A percentile compares a stretch with the other conserved stretches of the same genome.
These are phyloP conservation scores for Dryas integrifolia DNA, from an alignment of 331 rosid genomes.

Conservation along the genomic window DNA sequence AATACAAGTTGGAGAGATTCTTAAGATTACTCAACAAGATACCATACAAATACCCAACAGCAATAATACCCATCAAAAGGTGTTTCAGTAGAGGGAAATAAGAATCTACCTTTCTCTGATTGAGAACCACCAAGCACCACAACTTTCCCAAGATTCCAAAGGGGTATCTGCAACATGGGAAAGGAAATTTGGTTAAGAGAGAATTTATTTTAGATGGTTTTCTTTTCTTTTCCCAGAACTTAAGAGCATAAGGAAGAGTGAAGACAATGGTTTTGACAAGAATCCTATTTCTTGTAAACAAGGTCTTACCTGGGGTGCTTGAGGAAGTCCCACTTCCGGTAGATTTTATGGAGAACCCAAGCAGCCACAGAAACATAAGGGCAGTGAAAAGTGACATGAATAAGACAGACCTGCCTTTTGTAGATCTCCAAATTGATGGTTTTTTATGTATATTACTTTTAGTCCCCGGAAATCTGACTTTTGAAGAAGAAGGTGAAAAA, in stretches of 20 bases:
- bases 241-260: neutral
- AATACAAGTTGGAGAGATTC: conserved; percentile 9
- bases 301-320: conserved; percentile 33
- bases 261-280: conserved; percentile 8
- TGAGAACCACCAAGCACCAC: conserved; percentile 31
- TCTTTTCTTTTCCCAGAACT: neutral
- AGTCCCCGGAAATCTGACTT: conserved; percentile 28
- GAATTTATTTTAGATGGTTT: conserved; percentile 4
- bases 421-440: conserved; percentile 31
- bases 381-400: conserved; percentile 30
- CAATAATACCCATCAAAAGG: conserved; percentile 5
- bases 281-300: conserved; percentile 3
- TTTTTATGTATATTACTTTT: conserved; percentile 40
- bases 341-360: conserved; percentile 33
- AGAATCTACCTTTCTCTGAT: conserved; percentile 42
- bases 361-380: conserved; percentile 25
- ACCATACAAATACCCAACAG: conserved; percentile 5
- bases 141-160: conserved; percentile 37
- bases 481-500: conserved; percentile 28
- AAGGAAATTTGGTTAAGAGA: conserved; percentile 19
- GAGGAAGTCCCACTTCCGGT: conserved; percentile 14
- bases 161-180: conserved; percentile 33
- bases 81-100: conserved; percentile 24
- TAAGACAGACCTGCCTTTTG: conserved; percentile 37
- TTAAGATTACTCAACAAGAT: conserved; percentile 2